Base-by-base conservation (phyloP, 352 stramenopile species). In the Globisporangium lucens region DNA sequence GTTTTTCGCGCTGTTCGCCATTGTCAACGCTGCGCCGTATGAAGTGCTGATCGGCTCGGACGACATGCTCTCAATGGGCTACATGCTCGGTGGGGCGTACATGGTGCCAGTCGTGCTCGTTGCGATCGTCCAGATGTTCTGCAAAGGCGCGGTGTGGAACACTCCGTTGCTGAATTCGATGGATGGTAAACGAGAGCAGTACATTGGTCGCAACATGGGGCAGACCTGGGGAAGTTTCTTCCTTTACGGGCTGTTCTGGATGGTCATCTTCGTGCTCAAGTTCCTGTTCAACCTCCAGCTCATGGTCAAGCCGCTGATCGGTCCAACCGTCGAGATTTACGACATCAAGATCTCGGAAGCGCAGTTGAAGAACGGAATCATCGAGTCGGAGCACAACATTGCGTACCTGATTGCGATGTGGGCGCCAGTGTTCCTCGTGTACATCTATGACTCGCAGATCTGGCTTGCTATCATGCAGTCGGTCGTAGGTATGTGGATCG, bases 271-370 rank as follows among this genome's bases (percentile, higher is more conserved):
- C 66, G 72, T 87, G 35, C 97, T 93, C 85, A 99, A 99, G 82
- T 90, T 99, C 35, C 87, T 94, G 57, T 99, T 99, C 73, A 98
- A 97, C 38, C 95, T 99, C 69, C 81, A 98, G 62, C 98, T 99
- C 66, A 98, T 99, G 82, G 90, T 99, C 49, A 98, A 98, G 72
- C 93, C 91, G 51, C 94, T 99, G 47, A 98, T 99, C 38, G 89
- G 97, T 4, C 97, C 97, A n/a, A 97, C 93, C 5, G 84, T 99
- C 61, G 82, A 99, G 77, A 93, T 99, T 55, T 98, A 91, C 52
- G 89, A 77, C 56, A 88, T 95, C 52, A 75, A 87, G 56, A 56
- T 89, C 22, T 79, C 85, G 7, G 58, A 73, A 17, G 51, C 58
- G 1, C 72, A 83, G 61, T 68, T 80, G 2, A 72, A 76, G 64